Conservation (phyloP, 345 rosid species). For the Linum usitatissimum region DNA sequence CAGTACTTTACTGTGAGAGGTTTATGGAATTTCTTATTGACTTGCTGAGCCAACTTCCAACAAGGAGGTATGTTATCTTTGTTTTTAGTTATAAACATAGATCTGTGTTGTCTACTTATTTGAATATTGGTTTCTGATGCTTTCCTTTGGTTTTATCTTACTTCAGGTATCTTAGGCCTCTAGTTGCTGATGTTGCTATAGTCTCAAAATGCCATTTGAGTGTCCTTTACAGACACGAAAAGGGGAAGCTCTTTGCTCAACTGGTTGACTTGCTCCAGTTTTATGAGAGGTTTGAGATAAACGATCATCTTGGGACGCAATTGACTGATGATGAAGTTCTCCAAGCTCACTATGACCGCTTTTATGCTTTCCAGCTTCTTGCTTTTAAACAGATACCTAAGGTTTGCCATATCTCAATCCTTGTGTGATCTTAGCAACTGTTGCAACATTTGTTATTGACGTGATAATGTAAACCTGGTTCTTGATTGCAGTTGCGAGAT, state of each 20-base stretch:
- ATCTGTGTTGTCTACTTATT: not conserved
- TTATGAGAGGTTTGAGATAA: constrained; percentile 96
- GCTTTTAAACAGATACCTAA: constrained; percentile 85
- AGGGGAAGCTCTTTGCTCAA: constrained; percentile 88
- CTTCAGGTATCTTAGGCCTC: constrained; percentile 86
- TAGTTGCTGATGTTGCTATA: constrained; percentile 90
- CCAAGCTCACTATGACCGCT: constrained; percentile 70
- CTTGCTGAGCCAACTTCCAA: constrained; percentile 91
- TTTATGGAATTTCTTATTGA: constrained; percentile 97
- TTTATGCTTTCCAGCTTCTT: constrained; percentile 83
- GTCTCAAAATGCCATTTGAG: constrained; percentile 94
- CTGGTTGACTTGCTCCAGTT: constrained; percentile 91
- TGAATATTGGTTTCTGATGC: constrained; percentile 2
- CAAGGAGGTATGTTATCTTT: constrained; percentile 59
- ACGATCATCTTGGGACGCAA: constrained; percentile 93
- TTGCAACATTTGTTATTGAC: not conserved
- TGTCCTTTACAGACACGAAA: constrained; percentile 68
- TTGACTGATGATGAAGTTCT: constrained; percentile 91
- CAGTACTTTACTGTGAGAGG: constrained; percentile 82
- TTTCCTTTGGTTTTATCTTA: not conserved
- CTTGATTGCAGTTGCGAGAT: constrained; percentile 59
- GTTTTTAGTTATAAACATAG: not conserved
- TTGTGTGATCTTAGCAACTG: constrained; percentile 9
- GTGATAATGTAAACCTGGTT: not conserved
- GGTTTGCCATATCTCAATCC: constrained; percentile 32